These are phyloP conservation scores for Allomyces arbusculus DNA, from an alignment of 192 early-diverging fungal genomes.

Conservation along the genomic window DNA sequence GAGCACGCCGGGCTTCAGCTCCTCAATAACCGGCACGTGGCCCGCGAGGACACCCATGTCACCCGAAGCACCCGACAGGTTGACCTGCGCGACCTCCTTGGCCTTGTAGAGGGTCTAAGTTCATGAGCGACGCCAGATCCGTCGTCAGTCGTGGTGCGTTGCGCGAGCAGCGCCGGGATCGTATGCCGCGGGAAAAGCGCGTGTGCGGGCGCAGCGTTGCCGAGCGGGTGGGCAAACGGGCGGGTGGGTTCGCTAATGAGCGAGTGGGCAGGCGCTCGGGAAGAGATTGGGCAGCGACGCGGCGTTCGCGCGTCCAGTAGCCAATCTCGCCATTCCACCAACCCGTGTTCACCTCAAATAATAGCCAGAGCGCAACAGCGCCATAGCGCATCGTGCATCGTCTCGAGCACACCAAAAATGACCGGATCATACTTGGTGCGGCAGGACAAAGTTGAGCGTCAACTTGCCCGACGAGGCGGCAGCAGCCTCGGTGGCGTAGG, in stretches of 20 bases:
- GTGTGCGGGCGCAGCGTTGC: too few species aligned
- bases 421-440: conserved; percentile 47
- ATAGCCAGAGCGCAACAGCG: too few species aligned
- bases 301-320: too few species aligned
- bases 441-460: conserved; percentile 68
- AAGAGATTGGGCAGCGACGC: too few species aligned
- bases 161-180: neutral
- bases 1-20: conserved; percentile 76
- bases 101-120: conserved; percentile 45
- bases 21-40: conserved; percentile 92
- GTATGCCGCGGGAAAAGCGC: neutral
- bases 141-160: neutral
- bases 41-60: conserved; percentile 96
- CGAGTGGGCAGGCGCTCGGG: too few species aligned
- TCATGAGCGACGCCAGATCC: neutral
- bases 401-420: too few species aligned
- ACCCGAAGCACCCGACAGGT: conserved; percentile 75
- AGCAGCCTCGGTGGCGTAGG: conserved; percentile 65
- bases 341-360: too few species aligned
- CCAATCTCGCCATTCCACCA: too few species aligned
- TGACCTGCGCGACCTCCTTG: conserved; percentile 67
- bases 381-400: too few species aligned
- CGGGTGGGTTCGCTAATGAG: too few species aligned
- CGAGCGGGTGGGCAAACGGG: too few species aligned
- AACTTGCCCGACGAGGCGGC: conserved; percentile 43